Base-by-base conservation (phyloP, 805 yeast species). In the Wickerhamomyces pijperi region DNA sequence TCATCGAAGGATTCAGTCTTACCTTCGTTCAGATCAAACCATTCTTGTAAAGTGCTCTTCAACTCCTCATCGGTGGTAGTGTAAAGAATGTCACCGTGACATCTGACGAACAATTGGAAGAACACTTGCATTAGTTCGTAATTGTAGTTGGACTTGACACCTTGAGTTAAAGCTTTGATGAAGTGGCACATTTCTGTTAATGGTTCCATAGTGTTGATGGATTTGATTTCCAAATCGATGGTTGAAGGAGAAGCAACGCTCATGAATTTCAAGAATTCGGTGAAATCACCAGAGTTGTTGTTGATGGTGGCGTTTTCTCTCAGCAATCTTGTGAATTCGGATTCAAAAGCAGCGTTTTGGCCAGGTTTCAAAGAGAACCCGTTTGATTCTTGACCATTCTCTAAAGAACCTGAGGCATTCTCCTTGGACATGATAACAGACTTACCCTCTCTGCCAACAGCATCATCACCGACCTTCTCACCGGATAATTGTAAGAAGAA, bases 211-310 rank as follows among this genome's bases (percentile, higher is more conserved):
- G 80, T 56, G 47, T 76, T 72, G 45, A 92, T 58, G 3, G 96
- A 81, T 51, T 94, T 76, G 42, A 92, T 76, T 58, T 92, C 99
- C 42, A 92, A 59, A 56, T 92, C 97, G 19, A 86, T 69, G 3
- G 72, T 60, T 2, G 95, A 68, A 4, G 97, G 95, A 0, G 95
- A 68, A 29, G 84, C 69, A 3, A 55, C 53, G 9, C 76, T 64
- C 25, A 92, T 55, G 50, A 65, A 72, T 1, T 56, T 51, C 42
- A 86, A 64, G 53, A 90, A 80, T 14, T 52, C 61, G 1, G 56
- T 42, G 48, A 61, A 78, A 40, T 77, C 69, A 5, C 36, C 32
- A 15, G 43, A 19, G 21, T 59, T 60, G 5, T n/a, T 9, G 23
- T 9, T 9, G 9, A 9, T 21, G 6, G 23, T 21, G 9, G 65